Evolutionary conservation across 2,329 filamentous ascomycete genomes (phyloP), one percentile per base, ranked within the genome.

Genomic region (Botrytis medusae): DNA sequence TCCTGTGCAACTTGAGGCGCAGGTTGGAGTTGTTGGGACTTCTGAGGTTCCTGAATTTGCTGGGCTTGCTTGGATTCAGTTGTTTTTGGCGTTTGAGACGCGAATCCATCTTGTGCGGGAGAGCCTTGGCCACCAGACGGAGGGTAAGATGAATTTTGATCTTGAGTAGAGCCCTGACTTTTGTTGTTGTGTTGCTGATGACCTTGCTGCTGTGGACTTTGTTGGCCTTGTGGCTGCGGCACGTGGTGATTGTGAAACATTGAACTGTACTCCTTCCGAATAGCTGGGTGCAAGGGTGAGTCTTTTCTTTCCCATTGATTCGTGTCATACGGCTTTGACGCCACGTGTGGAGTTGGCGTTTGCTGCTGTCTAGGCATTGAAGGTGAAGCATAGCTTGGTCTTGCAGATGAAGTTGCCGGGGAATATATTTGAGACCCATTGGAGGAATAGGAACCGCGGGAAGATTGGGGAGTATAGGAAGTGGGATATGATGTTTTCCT

Each of bases 251-350:
- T 75, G 67, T 78, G 74, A 54, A 77, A 77, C 67, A 79, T 76
- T 4, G 77, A 48, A 48, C 71, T 77, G 51, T 80, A 80, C 46
- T 81, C 79, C 65, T 79, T 81, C 63, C 82, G 80, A 65, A 82
- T 83, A 34, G 83, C 82, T 51, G 83, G 83, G 74, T 84, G 83
- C 37, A 82, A 69, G 20, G 76, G 73, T 10, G 76, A 61, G 14
- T 79, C 78, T 48, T 77, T 79, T 69, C 78, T 78, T 57, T 78
- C 77, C 79, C 78, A 80, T n/a, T 51, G 48, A 34, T 51, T 44
- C 6, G 29, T 32, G 12, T 65, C 51, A 10, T 72, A 46, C 29
- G 73, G 37, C 40, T 75, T 73, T 7, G 71, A 65, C 7, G 72
- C 54, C 51, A 62, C 57, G 37, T 74, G 62, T 42, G 60, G 72